Base-by-base conservation (phyloP, 148 eudicot genomes). In the Rhododendron ovatum region DNA sequence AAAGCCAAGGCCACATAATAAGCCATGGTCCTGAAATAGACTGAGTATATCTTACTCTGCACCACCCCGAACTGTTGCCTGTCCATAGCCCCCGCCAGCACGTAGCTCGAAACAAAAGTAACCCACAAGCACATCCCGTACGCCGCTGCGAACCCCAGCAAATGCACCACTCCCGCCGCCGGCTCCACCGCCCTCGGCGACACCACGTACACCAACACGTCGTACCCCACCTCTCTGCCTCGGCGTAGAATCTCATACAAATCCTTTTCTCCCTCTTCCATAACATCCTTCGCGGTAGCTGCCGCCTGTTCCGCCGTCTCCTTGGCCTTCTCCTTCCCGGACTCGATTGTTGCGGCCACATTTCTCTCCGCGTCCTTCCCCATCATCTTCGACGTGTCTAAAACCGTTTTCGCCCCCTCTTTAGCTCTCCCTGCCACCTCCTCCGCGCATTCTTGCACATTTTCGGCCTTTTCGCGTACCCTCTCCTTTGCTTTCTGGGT, bases 111-210 rank as follows among this genome's bases (percentile, higher is more conserved):
- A 35, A 90, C 85, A 74, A 95, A 95, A 2, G 98, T 97, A 41
- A 97, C 94, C 99, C 99, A 97, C 57, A 94, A 71, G 17, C 91
- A 90, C 81, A 92, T 88, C 81, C 99, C 99, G 82, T 91, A 97
- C 1, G 96, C 94, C 4, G 88, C 88, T 7, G 95, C 85, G 4
- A 93, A 85, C 37, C 98, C 99, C 28, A 97, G 15, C 86, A 95
- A 81, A 50, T 95, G 92, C 24, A 90, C 75, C 74, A 90, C 83
- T 0, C 90, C 84, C 87, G 84, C 24, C 35, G 85, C 5, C 20
- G 89, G 79, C 47, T 71, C 85, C 86, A 91, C n/a, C 7, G 87
- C 81, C 71, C 82, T 86, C 11, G 45, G 78, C 26, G 89, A 86
- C n/a, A 89, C 6, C 5, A 90, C 13, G 33, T 84, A 92, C 22